phyloP scores from a whole-genome alignment of 75 land plant species.

The Cunninghamia lanceolata region DNA sequence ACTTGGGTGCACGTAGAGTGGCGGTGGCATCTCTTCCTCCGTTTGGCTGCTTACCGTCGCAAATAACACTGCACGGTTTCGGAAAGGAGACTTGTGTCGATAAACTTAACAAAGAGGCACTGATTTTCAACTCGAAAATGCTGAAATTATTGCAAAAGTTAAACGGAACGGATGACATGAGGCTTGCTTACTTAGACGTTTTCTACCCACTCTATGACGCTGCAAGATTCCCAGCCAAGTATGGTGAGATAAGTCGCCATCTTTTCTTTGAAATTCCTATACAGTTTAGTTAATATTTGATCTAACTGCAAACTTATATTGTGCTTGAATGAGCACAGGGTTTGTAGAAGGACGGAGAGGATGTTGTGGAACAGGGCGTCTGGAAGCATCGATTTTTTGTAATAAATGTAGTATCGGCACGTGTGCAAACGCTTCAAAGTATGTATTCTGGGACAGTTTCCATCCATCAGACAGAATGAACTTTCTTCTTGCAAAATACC shows the following conservation, averaged over 20 bases:
- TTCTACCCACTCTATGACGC: slow-evolving; percentile 49
- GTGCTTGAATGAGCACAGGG: slow-evolving; percentile 4
- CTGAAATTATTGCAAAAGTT: slow-evolving; percentile 19
- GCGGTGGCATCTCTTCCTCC: slow-evolving; percentile 83
- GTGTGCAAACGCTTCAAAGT: slow-evolving; percentile 16
- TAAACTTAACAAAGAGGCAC: slow-evolving; percentile 52
- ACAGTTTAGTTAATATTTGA: neutral
- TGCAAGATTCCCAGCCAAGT: slow-evolving; percentile 43
- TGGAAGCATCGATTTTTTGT: slow-evolving; percentile 11
- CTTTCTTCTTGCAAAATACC: slow-evolving; percentile 4
- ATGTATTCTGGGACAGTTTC: slow-evolving; percentile 21
- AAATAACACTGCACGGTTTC: slow-evolving; percentile 51
- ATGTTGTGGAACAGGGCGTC: slow-evolving; percentile 25
- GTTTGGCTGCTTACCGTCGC: slow-evolving; percentile 78
- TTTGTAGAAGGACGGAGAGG: slow-evolving; percentile 16
- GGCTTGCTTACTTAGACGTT: slow-evolving; percentile 56
- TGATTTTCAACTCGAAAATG: slow-evolving; percentile 53
- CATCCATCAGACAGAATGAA: slow-evolving; percentile 20
- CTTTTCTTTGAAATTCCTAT: neutral
- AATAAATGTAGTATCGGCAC: slow-evolving; percentile 11
- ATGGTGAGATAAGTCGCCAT: slow-evolving; percentile 32
- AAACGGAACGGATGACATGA: slow-evolving; percentile 37
- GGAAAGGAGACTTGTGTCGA: slow-evolving; percentile 46
- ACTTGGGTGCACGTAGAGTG: slow-evolving; percentile 65
- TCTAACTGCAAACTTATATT: neutral